Base-by-base conservation (phyloP, 805 yeast species). In the Saccharomycopsis fibuligera region DNA sequence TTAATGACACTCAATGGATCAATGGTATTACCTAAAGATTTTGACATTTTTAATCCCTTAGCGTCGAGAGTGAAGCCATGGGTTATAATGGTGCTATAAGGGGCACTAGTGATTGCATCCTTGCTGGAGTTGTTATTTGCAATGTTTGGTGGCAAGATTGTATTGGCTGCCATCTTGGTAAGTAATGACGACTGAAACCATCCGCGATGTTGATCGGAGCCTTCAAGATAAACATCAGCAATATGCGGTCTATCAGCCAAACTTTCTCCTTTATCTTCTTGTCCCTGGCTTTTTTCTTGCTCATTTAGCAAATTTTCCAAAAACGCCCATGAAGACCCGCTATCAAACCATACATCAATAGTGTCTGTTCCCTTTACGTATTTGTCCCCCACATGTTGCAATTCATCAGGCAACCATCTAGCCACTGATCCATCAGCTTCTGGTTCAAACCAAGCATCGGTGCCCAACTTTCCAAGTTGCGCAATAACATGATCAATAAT, bases 311-410 rank as follows among this genome's bases (percentile, higher is more conserved):
- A 14, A n/a, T 45, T 35, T 27, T 46, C 50, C 19, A 50, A 53
- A 30, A 72, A 66, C 44, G 73, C 70, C 98, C 99, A 93, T 30
- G 93, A 82, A 0, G 95, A 78, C 0, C 99, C 99, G 35, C 96
- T 85, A 64, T 93, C 99, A 67, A 93, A 91, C 99, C 99, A 93
- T 17, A 93, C 99, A 66, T 93, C 99, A 89, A 93, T 85, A 0
- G 99, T 93, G 57, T 93, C 99, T 39, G 71, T 75, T 1, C 96
- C 91, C 58, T 86, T 83, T 22, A 60, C 59, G 54, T 72, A 84
- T 2, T 68, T 57, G 2, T 57, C 48, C 0, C 79, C 82, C 25
- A 67, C 58, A 16, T 58, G 62, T 23, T 69, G 63, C 47, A 69
- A 68, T 2, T 64, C 57, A 2, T 68, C 70, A 0, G 96, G 96